Base-by-base conservation (phyloP, 1,284 basidiomycete species). In the Cryptococcus sp. region DNA sequence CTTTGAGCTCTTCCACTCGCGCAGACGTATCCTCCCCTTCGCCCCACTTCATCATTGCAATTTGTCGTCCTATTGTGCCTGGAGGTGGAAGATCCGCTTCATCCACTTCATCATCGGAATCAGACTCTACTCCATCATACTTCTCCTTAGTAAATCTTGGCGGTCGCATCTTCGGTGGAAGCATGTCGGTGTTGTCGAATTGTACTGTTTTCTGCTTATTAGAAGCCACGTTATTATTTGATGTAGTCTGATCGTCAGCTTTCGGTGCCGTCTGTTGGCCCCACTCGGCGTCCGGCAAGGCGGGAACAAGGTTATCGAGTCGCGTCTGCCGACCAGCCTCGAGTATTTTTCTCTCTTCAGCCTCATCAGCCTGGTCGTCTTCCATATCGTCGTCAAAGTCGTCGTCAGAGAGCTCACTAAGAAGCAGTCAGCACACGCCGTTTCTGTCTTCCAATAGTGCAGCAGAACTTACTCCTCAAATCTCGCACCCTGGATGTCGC, bases 81-180 rank as follows among this genome's bases (percentile, higher is more conserved):
- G 57, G 54, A 5, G 72, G 62, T 3, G 74, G 73, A n/a, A 73
- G 64, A 22, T 69, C 63, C 25, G 69, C 70, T n/a, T 76, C 80
- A 20, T 81, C 82, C 48, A 86, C 85, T 17, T 83, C 83, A 47
- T 87, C 87, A 64, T 90, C 89, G 56, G 92, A 90, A 64, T 93
- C 91, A 0, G 89, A 91, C 70, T 92, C 77, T 84, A 76, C 74
- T 8, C 91, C 91, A 52, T 94, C 91, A 68, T 86, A 94, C 65
- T 82, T 82, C 68, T 93, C 86, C 39, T 89, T 86, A 19, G 86
- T 81, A 54, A 94, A 82, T 53, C 90, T 83, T 1, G 91, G 90
- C n/a, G 84, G 81, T 19, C 91, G 83, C 49, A 89, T 73, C 44
- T 56, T 68, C 19, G 57, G 69, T 58, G 56, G 56, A n/a, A 64